Evolutionary conservation across 495 filamentous ascomycete species (phyloP), one percentile per base, ranked within the genome.

Genomic region (Hypoxylon lienhwacheense): DNA sequence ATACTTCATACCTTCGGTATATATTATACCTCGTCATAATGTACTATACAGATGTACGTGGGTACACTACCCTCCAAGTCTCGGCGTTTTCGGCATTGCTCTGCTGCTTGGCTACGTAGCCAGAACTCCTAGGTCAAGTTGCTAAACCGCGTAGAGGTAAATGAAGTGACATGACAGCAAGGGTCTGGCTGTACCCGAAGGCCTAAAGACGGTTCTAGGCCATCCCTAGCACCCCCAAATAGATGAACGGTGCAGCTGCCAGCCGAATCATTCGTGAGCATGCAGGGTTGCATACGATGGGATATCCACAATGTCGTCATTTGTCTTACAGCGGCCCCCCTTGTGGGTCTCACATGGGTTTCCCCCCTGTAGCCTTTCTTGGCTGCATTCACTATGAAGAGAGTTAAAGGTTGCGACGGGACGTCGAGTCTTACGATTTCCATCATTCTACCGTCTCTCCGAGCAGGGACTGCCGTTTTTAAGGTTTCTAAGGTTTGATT

Each of bases 81-180:
- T 59, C 55, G 55, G 55, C 55, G 48, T 26, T 48, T 59, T 59
- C 55, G 55, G 55, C 42, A 50, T 51, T 29, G 39, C 40, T 14
- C 24, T 3, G 14, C 3, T 28, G 15, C 15, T 1, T 34, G 31
- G 16, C n/a, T 21, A 33, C 29, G 36, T 51, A 50, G 10, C 17
- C 25, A 36, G n/a, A 7, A 24, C 17, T 43, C n/a, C 16, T 46
- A 47, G 26, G 42, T 47, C 34, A 14, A 48, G 17, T 35, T 59
- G 39, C 47, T 53, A 59, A 53, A 39, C 55, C 39, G 36, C 37
- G 32, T 19, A 44, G 34, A 49, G 46, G 33, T 55, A 55, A 47
- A 55, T 51, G 26, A 61, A 61, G 50, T 61, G 57, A 55, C 57
- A 61, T 51, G 57, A 61, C 57, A 61, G 39, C 50, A 49, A 45